Conservation (phyloP, 306 rosid genomes). For the Glycine tomentella region DNA sequence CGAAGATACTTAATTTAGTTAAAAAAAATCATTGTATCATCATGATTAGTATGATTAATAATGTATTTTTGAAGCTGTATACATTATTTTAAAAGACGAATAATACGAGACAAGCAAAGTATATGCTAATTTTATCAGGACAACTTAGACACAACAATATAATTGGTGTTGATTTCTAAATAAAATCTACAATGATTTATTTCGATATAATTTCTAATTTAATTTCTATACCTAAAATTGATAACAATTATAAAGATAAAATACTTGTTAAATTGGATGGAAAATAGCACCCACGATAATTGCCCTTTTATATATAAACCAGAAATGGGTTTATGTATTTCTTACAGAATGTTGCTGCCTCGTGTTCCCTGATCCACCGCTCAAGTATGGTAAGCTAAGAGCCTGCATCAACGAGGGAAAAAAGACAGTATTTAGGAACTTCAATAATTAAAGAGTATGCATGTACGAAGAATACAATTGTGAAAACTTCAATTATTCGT, state of each 20-base stretch:
- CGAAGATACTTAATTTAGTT: background rate
- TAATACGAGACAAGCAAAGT: background rate
- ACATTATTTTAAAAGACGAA: background rate
- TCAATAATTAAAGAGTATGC: constrained; percentile 36
- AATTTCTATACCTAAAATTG: no score
- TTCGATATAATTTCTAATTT: no score
- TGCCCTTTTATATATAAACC: background rate
- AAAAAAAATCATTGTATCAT: background rate
- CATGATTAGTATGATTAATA: background rate
- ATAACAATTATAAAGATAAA: no score
- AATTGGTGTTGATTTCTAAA: background rate
- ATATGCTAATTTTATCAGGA: background rate
- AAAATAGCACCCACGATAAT: background rate
- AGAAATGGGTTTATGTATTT: constrained; percentile 36
- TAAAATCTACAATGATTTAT: no score
- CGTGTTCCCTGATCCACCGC: constrained; percentile 67
- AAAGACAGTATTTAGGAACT: constrained; percentile 46
- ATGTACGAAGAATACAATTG: constrained; percentile 43
- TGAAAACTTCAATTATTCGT: background rate
- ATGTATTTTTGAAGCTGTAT: background rate
- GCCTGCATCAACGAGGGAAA: constrained; percentile 63
- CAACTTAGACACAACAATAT: background rate
- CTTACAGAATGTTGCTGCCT: constrained; percentile 85
- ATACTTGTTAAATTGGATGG: background rate
- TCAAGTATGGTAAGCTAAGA: constrained; percentile 94